phyloP scores from a whole-genome alignment of 2,329 filamentous ascomycete species.

The Aspergillus jensenii region DNA sequence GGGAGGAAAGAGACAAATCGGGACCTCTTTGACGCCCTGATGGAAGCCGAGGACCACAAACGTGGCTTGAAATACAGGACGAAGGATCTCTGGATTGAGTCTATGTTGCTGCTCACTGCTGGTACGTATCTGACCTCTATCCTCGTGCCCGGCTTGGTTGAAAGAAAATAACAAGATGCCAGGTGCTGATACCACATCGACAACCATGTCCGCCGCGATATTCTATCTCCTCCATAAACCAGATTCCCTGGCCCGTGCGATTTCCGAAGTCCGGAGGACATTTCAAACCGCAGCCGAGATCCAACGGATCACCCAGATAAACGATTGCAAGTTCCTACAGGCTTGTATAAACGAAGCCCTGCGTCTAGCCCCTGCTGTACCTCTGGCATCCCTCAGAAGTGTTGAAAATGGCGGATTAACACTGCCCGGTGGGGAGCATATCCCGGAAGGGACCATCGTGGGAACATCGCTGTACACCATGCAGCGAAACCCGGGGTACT shows the following conservation, averaged over 20 bases:
- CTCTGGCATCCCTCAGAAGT: conserved; percentile 36
- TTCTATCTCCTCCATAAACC: conserved; percentile 1
- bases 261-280: conserved; percentile 34
- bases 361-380: conserved; percentile 20
- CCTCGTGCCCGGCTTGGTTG: too few relatives aligned
- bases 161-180: background rate
- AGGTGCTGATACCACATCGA: conserved; percentile 5
- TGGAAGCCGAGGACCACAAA: background rate
- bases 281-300: conserved; percentile 39
- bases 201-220: background rate
- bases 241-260: background rate
- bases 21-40: too few relatives aligned
- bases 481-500: conserved; percentile 18
- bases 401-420: conserved; percentile 26
- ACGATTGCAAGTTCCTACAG: background rate
- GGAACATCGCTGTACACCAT: conserved; percentile 37
- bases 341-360: conserved; percentile 12
- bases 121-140: too few relatives aligned
- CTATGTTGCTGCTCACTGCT: background rate
- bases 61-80: background rate
- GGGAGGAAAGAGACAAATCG: too few relatives aligned
- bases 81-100: conserved; percentile 6
- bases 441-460: conserved; percentile 37
- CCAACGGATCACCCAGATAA: background rate
- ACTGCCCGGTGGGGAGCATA: conserved; percentile 10